Evolutionary conservation across 345 rosid species (phyloP).

Genomic region (Populus davidiana): DNA sequence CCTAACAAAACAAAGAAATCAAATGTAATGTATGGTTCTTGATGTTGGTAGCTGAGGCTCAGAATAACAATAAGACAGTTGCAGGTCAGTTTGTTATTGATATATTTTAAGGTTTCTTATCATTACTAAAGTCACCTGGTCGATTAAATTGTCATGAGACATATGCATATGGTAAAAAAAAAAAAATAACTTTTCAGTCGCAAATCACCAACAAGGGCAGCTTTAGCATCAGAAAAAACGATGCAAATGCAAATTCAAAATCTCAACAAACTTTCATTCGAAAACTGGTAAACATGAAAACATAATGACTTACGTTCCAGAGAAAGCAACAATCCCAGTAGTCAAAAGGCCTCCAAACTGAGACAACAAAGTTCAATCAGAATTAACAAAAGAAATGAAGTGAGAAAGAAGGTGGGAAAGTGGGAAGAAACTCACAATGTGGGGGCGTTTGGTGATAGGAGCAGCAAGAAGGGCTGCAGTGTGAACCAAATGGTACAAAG

Average conservation of each 20-base stretch:
- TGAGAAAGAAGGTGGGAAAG: neutral
- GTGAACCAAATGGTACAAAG: slow-evolving; percentile 87
- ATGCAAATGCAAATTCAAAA: too few relatives aligned
- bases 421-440: slow-evolving; percentile 46
- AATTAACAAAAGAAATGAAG: neutral
- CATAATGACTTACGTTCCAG: slow-evolving; percentile 76
- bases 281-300: neutral
- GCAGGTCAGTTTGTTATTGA: neutral
- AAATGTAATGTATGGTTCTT: neutral
- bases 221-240: too few relatives aligned
- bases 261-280: too few relatives aligned
- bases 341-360: slow-evolving; percentile 95
- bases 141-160: too few relatives aligned
- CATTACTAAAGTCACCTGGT: too few relatives aligned
- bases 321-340: slow-evolving; percentile 73
- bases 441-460: slow-evolving; percentile 65
- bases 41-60: neutral
- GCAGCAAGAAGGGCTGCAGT: slow-evolving; percentile 84
- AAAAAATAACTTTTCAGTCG: too few relatives aligned
- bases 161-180: too few relatives aligned
- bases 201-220: too few relatives aligned
- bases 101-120: neutral
- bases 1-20: neutral
- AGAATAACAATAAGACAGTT: neutral
- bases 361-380: neutral